These are phyloP conservation scores for Telopea speciosissima DNA, from an alignment of 177 flowering plant species.

Conservation along the genomic window DNA sequence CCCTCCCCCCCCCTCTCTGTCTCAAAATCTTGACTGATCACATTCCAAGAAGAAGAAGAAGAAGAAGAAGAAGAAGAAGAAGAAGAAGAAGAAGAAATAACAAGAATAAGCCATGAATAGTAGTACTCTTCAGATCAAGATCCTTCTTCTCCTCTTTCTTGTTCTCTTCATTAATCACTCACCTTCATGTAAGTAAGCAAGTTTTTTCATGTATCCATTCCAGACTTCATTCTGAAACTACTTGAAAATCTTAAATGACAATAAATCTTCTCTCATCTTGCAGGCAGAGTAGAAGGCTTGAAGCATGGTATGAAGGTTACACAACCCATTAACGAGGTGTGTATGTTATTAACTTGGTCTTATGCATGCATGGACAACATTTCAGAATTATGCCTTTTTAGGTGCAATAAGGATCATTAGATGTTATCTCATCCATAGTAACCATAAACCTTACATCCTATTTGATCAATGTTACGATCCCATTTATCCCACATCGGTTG, in stretches of 20 bases:
- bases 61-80: background rate
- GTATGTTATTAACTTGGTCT: background rate
- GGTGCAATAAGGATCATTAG: too few species aligned
- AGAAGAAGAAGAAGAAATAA: background rate
- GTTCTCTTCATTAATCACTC: constrained; percentile 16
- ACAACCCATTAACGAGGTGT: background rate
- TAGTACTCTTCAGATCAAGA: background rate
- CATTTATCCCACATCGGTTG: too few species aligned
- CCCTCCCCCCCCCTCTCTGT: constrained; percentile 4
- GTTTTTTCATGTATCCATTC: background rate
- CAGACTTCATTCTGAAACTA: background rate
- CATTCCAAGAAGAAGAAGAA: background rate
- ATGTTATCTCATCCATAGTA: too few species aligned
- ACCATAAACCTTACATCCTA: too few species aligned
- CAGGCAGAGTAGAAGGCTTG: constrained; percentile 6
- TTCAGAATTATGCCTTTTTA: too few species aligned
- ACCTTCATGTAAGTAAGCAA: constrained; percentile 10
- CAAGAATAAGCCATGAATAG: background rate
- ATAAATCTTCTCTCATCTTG: background rate
- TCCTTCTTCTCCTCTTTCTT: background rate
- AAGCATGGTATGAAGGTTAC: background rate
- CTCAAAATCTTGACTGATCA: background rate
- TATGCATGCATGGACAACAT: background rate
- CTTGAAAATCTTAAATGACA: background rate
- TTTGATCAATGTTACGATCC: too few species aligned